A percentile compares a stretch with the other conserved stretches of the same genome.
Evolutionary conservation across 306 rosid species (phyloP).

Genomic region (Vigna nakashimae): DNA sequence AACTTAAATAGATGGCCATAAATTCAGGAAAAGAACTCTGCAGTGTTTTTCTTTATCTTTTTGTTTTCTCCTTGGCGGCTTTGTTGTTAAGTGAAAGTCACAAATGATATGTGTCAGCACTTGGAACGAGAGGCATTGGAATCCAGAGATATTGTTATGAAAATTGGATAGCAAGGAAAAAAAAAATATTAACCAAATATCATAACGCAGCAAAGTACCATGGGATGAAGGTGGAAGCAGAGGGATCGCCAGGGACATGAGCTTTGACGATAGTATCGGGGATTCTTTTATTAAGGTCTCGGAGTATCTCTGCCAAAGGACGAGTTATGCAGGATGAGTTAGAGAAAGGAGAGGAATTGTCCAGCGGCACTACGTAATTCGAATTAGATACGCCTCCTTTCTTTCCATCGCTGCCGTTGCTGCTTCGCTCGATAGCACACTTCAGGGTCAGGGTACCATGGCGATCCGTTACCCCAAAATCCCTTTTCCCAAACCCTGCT

Average conservation of each 20-base stretch:
- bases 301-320: constrained; percentile 85
- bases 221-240: constrained; percentile 68
- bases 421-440: constrained; percentile 54
- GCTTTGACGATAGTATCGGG: constrained; percentile 79
- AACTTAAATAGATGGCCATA: constrained; percentile 9
- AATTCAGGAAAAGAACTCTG: neutral
- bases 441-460: constrained; percentile 32
- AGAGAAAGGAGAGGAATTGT: constrained; percentile 67
- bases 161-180: neutral
- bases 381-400: constrained; percentile 68
- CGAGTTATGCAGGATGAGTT: constrained; percentile 84
- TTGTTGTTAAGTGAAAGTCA: too few relatives aligned
- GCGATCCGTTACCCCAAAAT: constrained; percentile 20
- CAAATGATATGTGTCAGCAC: neutral
- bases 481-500: constrained; percentile 17
- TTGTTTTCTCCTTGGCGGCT: neutral
- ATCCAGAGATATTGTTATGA: neutral
- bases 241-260: constrained; percentile 42
- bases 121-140: neutral
- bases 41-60: neutral
- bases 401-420: constrained; percentile 47
- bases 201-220: constrained; percentile 52
- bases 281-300: constrained; percentile 88
- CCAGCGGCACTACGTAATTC: constrained; percentile 91
- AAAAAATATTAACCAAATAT: neutral